These are phyloP conservation scores for Whalleya microplaca DNA, from an alignment of 2,329 filamentous ascomycete species.

Conservation along the genomic window DNA sequence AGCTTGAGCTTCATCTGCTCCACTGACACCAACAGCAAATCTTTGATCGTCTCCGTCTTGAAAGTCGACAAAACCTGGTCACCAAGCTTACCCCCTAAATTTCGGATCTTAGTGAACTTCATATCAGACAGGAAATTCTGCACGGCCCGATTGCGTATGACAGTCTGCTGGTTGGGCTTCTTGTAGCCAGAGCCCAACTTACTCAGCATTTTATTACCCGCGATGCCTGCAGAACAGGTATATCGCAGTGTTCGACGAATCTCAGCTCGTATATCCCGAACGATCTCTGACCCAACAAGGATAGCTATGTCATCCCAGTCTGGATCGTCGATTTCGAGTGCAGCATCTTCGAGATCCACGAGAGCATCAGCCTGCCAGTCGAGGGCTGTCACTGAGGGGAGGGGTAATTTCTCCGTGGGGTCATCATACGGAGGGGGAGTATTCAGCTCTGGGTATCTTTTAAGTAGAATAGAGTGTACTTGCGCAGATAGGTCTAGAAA, in stretches of 20 bases:
- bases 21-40: conserved; percentile 72
- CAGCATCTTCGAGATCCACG: conserved; percentile 72
- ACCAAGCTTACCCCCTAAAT: conserved; percentile 92
- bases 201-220: conserved; percentile 91
- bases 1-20: conserved; percentile 78
- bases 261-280: conserved; percentile 71
- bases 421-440: conserved; percentile 75
- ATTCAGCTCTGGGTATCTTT: conserved; percentile 74
- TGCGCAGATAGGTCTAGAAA: conserved; percentile 91
- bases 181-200: conserved; percentile 90
- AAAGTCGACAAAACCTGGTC: conserved; percentile 84
- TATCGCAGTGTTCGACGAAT: conserved; percentile 76
- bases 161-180: conserved; percentile 92
- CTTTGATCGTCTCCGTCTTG: conserved; percentile 76
- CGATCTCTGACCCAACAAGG: conserved; percentile 85
- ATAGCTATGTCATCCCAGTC: conserved; percentile 97
- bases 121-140: conserved; percentile 78
- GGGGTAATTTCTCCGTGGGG: conserved; percentile 69
- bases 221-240: conserved; percentile 89
- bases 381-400: conserved; percentile 69
- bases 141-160: conserved; percentile 85
- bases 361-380: conserved; percentile 86
- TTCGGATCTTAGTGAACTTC: conserved; percentile 94
- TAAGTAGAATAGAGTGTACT: conserved; percentile 73
- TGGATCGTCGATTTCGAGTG: conserved; percentile 77